Conservation (phyloP, 352 stramenopile genomes). For the Globisporangium recalcitrans region DNA sequence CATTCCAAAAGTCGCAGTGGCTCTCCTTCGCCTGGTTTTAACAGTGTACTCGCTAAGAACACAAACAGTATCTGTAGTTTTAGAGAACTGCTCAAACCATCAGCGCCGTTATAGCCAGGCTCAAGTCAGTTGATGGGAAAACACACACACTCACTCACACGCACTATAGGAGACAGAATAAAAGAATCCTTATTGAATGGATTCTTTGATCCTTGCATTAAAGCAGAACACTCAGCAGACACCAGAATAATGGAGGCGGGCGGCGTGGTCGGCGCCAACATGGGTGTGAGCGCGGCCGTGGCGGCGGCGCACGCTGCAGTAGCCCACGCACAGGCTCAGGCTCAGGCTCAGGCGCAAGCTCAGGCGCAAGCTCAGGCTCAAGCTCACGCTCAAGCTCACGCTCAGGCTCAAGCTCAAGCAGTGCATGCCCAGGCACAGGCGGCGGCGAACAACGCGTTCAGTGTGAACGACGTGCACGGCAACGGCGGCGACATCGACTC, state of each 20-base stretch:
- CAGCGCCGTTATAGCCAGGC: too few relatives aligned
- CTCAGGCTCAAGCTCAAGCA: not conserved
- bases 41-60: too few relatives aligned
- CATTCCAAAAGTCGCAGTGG: too few relatives aligned
- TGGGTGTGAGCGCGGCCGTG: constrained; percentile 4
- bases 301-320: not conserved
- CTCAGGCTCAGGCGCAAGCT: not conserved
- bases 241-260: not conserved
- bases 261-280: constrained; percentile 1
- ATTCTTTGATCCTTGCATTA: not conserved
- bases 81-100: too few relatives aligned
- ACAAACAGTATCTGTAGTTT: too few relatives aligned
- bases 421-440: not conserved
- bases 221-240: not conserved
- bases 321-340: not conserved
- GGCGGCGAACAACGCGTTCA: constrained; percentile 10
- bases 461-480: constrained; percentile 39
- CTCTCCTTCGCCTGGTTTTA: too few relatives aligned
- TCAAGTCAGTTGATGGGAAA: too few relatives aligned
- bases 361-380: not conserved
- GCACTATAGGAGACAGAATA: not conserved
- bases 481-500: constrained; percentile 61
- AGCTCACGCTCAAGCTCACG: not conserved
- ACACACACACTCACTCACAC: too few relatives aligned
- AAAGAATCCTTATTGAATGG: not conserved